These are phyloP conservation scores for Fraxinus quadrangulata DNA, from an alignment of 257 asterid species.

Conservation along the genomic window DNA sequence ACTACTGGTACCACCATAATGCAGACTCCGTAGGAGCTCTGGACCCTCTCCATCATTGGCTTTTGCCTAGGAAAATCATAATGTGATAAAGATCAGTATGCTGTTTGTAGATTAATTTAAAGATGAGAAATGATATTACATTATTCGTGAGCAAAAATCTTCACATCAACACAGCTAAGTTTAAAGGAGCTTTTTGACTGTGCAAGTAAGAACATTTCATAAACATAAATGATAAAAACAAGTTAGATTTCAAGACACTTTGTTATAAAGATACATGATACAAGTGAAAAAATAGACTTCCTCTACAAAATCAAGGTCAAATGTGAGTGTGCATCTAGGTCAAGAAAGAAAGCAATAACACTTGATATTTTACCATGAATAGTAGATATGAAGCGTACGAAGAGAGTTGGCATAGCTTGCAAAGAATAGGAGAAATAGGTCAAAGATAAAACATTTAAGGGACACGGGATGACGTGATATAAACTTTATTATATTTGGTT, in stretches of 20 bases:
- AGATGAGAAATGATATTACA: slow-evolving; percentile 6
- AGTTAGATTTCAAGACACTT: not conserved
- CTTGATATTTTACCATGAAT: not conserved
- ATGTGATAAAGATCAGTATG: slow-evolving; percentile 19
- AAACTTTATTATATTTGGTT: not conserved
- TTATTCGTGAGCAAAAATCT: not conserved
- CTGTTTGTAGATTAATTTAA: not conserved
- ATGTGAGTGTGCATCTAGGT: not conserved
- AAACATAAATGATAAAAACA: not conserved
- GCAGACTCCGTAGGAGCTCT: slow-evolving; percentile 73
- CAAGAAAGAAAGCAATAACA: not conserved
- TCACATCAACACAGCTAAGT: slow-evolving; percentile 4
- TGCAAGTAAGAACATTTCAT: not conserved
- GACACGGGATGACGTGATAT: not conserved
- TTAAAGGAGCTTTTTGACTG: not conserved
- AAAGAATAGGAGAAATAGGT: not conserved
- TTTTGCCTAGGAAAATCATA: slow-evolving; percentile 64
- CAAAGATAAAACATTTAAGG: not conserved
- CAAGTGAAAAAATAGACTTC: not conserved
- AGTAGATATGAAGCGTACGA: not conserved
- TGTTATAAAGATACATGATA: not conserved
- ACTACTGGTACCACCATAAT: slow-evolving; percentile 70
- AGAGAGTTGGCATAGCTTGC: not conserved
- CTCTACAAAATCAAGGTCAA: not conserved
- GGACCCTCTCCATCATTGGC: slow-evolving; percentile 96